Evolutionary conservation across 495 filamentous ascomycete species (phyloP).

Genomic region (Astrocystis sublimbata): DNA sequence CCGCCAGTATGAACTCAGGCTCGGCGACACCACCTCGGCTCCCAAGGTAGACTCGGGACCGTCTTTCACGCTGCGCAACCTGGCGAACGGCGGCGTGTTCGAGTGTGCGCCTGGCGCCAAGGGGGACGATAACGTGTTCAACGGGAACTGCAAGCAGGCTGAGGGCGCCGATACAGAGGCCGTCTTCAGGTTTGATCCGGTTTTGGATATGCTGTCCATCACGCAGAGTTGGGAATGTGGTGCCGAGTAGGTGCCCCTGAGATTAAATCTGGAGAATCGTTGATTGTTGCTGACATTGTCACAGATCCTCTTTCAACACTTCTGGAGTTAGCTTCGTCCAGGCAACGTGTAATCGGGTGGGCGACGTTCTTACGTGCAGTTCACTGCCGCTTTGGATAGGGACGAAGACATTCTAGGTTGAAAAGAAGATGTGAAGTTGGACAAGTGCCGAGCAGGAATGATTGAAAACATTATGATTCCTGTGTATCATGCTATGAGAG

Average conservation of each 20-base stretch:
- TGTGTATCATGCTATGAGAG: too few relatives aligned
- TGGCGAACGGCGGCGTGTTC: slow-evolving; percentile 32
- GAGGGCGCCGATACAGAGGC: slow-evolving; percentile 16
- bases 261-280: not conserved
- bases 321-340: slow-evolving; percentile 39
- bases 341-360: slow-evolving; percentile 35
- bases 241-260: slow-evolving; percentile 31
- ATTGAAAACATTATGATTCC: too few relatives aligned
- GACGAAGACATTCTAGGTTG: slow-evolving; percentile 21
- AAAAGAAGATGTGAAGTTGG: too few relatives aligned
- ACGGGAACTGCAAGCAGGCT: slow-evolving; percentile 23
- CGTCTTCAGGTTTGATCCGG: slow-evolving; percentile 36
- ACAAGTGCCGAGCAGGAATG: too few relatives aligned
- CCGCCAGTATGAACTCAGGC: slow-evolving; percentile 31
- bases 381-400: slow-evolving; percentile 41
- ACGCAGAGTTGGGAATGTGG: slow-evolving; percentile 37
- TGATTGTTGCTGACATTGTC: slow-evolving; percentile 1
- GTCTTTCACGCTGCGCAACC: slow-evolving; percentile 35
- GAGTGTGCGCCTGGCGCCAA: slow-evolving; percentile 28
- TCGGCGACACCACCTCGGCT: slow-evolving; percentile 22
- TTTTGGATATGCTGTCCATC: slow-evolving; percentile 35
- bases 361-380: slow-evolving; percentile 36
- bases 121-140: slow-evolving; percentile 23
- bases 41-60: slow-evolving; percentile 35
- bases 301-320: slow-evolving; percentile 28